Conservation (phyloP, 176 grass and related monocot genomes). For the Bothriochloa decipiens region DNA sequence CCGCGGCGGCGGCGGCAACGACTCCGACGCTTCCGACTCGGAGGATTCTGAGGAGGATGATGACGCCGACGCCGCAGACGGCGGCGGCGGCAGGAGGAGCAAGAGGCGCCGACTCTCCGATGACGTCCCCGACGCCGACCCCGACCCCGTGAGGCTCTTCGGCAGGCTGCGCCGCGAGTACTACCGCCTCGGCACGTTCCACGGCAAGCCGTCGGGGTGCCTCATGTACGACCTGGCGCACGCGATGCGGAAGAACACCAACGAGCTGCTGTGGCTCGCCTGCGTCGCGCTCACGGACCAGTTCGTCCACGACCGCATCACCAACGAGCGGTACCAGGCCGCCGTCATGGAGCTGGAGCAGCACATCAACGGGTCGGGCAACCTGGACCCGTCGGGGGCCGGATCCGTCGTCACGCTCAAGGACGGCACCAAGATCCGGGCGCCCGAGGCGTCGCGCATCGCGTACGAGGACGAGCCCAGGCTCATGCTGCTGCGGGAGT, state of each 20-base stretch:
- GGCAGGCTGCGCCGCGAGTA: constrained; percentile 68
- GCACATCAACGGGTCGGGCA: constrained; percentile 81
- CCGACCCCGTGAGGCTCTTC: constrained; percentile 70
- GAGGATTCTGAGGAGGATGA: constrained; percentile 35
- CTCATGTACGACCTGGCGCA: constrained; percentile 90
- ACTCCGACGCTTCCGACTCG: constrained; percentile 45
- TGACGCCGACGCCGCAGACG: constrained; percentile 27
- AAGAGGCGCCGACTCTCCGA: constrained; percentile 48
- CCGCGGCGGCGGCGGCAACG: neutral
- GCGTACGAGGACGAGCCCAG: constrained; percentile 88
- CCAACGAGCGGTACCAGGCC: constrained; percentile 85
- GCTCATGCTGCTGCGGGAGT: constrained; percentile 83
- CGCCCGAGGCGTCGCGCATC: constrained; percentile 75
- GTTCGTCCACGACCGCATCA: constrained; percentile 91
- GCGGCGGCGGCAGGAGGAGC: constrained; percentile 47
- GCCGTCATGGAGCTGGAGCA: constrained; percentile 93
- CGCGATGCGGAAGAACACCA: constrained; percentile 71
- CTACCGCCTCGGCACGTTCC: constrained; percentile 84
- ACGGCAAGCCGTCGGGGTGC: constrained; percentile 86
- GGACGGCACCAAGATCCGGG: constrained; percentile 82
- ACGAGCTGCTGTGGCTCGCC: constrained; percentile 87
- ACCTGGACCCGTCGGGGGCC: constrained; percentile 52
- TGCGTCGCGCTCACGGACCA: constrained; percentile 87
- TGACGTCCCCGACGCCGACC: neutral
- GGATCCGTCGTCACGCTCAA: constrained; percentile 70